phyloP scores from a whole-genome alignment of 768 basidiomycete genomes.

The Boletus rubescentipes region DNA sequence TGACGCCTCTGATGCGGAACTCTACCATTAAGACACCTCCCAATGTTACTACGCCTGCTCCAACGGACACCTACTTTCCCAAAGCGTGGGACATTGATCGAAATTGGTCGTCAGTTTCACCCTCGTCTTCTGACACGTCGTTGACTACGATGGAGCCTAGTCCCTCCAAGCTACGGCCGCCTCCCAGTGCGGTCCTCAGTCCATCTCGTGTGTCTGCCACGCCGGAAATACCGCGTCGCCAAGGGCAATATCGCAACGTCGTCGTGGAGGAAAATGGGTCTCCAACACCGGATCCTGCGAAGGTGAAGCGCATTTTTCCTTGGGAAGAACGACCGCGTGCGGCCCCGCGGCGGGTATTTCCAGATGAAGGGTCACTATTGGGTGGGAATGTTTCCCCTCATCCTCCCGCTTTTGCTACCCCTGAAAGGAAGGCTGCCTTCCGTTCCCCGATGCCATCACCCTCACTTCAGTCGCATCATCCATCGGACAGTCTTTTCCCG shows the following conservation, averaged over 20 bases:
- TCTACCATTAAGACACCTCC: slow-evolving; percentile 80
- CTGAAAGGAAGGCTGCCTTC: slow-evolving; percentile 17
- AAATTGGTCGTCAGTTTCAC: slow-evolving; percentile 37
- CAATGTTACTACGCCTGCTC: slow-evolving; percentile 52
- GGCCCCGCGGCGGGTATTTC: slow-evolving; percentile 71
- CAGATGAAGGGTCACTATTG: slow-evolving; percentile 56
- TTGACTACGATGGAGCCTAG: slow-evolving; percentile 20
- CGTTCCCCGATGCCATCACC: slow-evolving; percentile 36
- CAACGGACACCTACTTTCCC: slow-evolving; percentile 74
- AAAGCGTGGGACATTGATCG: slow-evolving; percentile 80
- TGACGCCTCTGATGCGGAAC: slow-evolving; percentile 76
- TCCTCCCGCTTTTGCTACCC: slow-evolving; percentile 35
- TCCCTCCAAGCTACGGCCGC: slow-evolving; percentile 14
- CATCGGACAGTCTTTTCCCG: slow-evolving; percentile 84
- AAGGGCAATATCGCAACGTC: slow-evolving; percentile 74
- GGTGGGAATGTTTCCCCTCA: slow-evolving; percentile 22
- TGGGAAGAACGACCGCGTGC: slow-evolving; percentile 84
- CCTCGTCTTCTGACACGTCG: slow-evolving; percentile 26
- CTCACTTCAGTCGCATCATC: slow-evolving; percentile 68
- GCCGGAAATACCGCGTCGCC: slow-evolving; percentile 62
- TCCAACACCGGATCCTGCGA: slow-evolving; percentile 65
- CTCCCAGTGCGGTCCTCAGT: slow-evolving; percentile 50
- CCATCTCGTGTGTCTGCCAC: slow-evolving; percentile 60
- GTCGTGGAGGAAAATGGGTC: slow-evolving; percentile 41
- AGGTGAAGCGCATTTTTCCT: slow-evolving; percentile 85